A percentile compares a stretch with the other conserved stretches of the same genome.
Evolutionary conservation across 257 asterid genomes (phyloP).

Genomic region (Agastache rugosa): DNA sequence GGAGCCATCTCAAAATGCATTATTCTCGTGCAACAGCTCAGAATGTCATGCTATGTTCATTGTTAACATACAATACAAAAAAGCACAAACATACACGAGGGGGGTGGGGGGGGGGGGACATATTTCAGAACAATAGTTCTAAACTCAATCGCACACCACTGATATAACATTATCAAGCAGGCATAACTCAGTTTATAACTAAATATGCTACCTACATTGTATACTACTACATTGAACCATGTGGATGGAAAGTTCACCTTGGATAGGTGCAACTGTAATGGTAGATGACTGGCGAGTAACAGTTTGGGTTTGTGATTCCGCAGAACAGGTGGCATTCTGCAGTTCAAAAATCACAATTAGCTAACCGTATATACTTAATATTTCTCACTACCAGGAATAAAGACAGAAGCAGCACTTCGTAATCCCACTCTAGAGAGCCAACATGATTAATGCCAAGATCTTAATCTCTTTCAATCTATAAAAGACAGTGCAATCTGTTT

Average conservation of each 20-base stretch:
- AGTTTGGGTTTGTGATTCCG: constrained; percentile 78
- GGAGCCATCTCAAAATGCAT: neutral
- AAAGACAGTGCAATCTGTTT: neutral
- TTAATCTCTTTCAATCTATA: too few species aligned
- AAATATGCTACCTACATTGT: neutral
- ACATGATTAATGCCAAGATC: neutral
- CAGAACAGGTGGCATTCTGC: constrained; percentile 84
- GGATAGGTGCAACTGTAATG: constrained; percentile 84
- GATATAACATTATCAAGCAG: constrained; percentile 5
- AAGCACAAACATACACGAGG: neutral
- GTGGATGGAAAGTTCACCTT: constrained; percentile 52
- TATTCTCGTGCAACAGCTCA: neutral
- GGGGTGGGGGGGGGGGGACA: neutral
- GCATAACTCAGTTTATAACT: neutral
- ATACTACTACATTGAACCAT: neutral
- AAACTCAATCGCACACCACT: neutral
- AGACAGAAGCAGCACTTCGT: neutral
- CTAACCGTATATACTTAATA: constrained; percentile 20
- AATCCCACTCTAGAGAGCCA: neutral
- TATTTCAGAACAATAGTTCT: neutral
- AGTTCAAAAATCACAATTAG: constrained; percentile 26
- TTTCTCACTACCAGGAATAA: neutral
- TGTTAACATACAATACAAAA: neutral
- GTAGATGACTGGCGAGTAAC: constrained; percentile 87
- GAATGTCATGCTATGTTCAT: neutral